A percentile compares a stretch with the other conserved stretches of the same genome.
Evolutionary conservation across 768 basidiomycete genomes (phyloP).

Genomic region (Lactarius hengduanensis): DNA sequence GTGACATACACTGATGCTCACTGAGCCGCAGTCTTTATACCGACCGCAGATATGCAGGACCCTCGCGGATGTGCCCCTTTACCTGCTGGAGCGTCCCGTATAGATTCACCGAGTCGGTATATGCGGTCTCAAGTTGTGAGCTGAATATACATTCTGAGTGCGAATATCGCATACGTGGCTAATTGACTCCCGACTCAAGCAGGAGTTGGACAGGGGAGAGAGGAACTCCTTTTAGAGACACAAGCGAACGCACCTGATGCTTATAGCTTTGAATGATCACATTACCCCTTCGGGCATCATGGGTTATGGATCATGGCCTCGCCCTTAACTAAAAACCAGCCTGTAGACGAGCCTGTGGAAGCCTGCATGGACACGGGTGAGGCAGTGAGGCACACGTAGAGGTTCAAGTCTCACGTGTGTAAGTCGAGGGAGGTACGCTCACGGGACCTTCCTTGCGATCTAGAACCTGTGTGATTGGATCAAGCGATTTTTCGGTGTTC

Average conservation of each 20-base stretch:
- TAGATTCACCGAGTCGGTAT: neutral
- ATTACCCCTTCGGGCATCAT: neutral
- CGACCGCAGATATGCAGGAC: slow-evolving; percentile 1
- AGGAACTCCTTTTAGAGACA: slow-evolving; percentile 3
- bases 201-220: neutral
- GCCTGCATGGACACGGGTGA: neutral
- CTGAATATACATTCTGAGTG: slow-evolving; percentile 3
- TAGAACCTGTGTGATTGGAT: neutral
- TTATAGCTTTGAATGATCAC: slow-evolving; percentile 1
- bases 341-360: neutral
- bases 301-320: neutral
- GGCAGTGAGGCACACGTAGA: neutral
- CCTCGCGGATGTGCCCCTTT: neutral
- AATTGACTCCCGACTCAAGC: slow-evolving; percentile 4
- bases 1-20: slow-evolving; percentile 1
- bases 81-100: slow-evolving; percentile 2
- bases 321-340: neutral
- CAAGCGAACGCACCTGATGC: neutral
- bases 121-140: neutral
- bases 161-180: slow-evolving; percentile 1
- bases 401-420: neutral
- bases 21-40: slow-evolving; percentile 5
- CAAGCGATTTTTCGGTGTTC: neutral
- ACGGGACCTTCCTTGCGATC: neutral
- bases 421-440: neutral